Evolutionary conservation across 2,329 filamentous ascomycete species (phyloP), one percentile per base, ranked within the genome.

Genomic region (Cercospora sojina): DNA sequence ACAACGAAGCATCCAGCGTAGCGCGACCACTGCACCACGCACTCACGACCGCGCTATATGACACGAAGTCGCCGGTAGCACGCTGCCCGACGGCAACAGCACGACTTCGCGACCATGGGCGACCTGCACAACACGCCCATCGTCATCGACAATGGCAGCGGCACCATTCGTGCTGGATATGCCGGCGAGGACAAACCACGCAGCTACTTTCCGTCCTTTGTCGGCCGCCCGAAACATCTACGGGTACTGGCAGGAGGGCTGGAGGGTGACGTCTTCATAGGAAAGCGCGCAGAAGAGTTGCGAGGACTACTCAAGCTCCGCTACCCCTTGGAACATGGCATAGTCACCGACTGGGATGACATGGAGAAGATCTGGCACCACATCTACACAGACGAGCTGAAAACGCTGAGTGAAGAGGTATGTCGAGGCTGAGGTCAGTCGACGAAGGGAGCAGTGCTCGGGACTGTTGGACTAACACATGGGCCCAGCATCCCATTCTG

Each of bases 301-400:
- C 88, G 94, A 76, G 95, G 95, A 3, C 83, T 99, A 68, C 85
- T 99, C 74, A 99, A 98, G 86, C 97, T 99, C 74, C 87, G 89
- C 71, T 98, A 98, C 78, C 95, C 95, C 53, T 83, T 99, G 64
- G 95, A 98, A 82, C 95, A 99, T 79, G 95, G 95, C 74, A 96
- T 99, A 75, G 95, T 99, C 70, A 99, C 95, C 73, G 93, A 99
- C 80, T 99, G 95, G 95, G 95, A 98, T 78, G 95, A 99, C 77
- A 99, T 99, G 95, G 95, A 99, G 84, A 89, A 92, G 82, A 99
- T 99, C 81, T 99, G 95, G 95, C 91, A 96, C 75, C 95, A 96
- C 77, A 93, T 99, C 62, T 99, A 98, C 79, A 91, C 91, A 65
- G 94, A 97, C 77, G 95, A 96, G 70, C 80, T 99, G 75, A 98